Conservation (phyloP, 2,329 filamentous ascomycete genomes). For the Aspergillus puulaauensis region DNA sequence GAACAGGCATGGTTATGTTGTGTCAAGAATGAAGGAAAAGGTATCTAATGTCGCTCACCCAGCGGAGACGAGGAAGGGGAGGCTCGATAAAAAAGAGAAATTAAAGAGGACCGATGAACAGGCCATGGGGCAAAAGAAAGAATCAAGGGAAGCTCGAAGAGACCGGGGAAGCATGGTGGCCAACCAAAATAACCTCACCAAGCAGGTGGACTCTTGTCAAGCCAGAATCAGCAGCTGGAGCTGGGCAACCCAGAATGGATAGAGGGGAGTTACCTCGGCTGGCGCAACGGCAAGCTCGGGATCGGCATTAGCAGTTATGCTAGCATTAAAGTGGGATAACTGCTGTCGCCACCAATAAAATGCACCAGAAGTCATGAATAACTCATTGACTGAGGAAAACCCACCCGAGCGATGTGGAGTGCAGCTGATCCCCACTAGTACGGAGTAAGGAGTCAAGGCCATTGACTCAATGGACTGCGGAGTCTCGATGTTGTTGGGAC, state of each 20-base stretch:
- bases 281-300: too few species aligned
- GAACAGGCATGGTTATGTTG: constrained; percentile 3
- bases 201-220: background rate
- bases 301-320: too few species aligned
- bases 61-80: background rate
- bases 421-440: background rate
- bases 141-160: background rate
- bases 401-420: background rate
- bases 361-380: too few species aligned
- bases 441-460: too few species aligned
- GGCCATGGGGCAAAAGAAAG: background rate
- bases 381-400: too few species aligned
- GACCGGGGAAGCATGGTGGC: background rate
- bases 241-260: background rate
- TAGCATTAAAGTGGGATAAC: too few species aligned
- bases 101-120: background rate
- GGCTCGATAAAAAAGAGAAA: background rate
- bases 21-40: background rate
- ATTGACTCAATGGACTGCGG: background rate
- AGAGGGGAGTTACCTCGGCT: too few species aligned
- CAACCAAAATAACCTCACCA: background rate
- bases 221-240: background rate
- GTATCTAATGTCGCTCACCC: background rate
- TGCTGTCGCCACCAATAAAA: too few species aligned
- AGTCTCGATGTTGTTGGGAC: background rate